Evolutionary conservation across 306 rosid species (phyloP), one percentile per base, ranked within the genome.

Genomic region (Castanea sativa): DNA sequence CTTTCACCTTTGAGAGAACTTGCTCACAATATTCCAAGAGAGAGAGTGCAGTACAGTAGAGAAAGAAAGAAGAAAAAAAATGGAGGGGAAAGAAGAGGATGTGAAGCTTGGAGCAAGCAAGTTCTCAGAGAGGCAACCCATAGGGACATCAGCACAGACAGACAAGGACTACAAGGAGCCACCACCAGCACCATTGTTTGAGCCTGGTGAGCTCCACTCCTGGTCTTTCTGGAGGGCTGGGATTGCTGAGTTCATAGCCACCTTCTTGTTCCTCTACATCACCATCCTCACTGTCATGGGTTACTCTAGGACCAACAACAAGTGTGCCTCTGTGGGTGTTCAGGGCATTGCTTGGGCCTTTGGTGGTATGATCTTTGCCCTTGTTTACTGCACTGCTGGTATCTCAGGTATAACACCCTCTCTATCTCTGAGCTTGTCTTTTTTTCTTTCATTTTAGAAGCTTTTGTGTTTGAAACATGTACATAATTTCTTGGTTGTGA

Each of bases 311-410:
- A 27, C 78, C 5, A 77, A 76, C 19, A 79, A 16, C 71, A 82
- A 72, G 77, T 86, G 89, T 74, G 77, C 84, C 20, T 20, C 86
- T 68, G 84, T 86, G 35, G 86, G 89, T 15, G 19, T 73, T 65
- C 88, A 82, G 79, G 86, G 88, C 55, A 82, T 85, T 58, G 88
- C 88, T 21, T 85, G 89, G 89, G 89, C 89, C 65, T 86, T 86
- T 64, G 89, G 89, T 27, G 89, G 89, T 18, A 86, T 79, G 82
- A 86, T 86, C 67, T 82, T 86, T 74, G 89, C 89, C 57, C 84
- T 86, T 80, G 86, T 86, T 49, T 86, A 86, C 27, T 86, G 63
- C 43, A 86, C 84, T 32, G 89, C 89, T 69, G 86, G 86, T 27
- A 82, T 86, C 52, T 86, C 89, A 67, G 89, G 89, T 86, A 16